These are phyloP conservation scores for Phoma sp. DNA, from an alignment of 2,329 filamentous ascomycete species.

Conservation along the genomic window DNA sequence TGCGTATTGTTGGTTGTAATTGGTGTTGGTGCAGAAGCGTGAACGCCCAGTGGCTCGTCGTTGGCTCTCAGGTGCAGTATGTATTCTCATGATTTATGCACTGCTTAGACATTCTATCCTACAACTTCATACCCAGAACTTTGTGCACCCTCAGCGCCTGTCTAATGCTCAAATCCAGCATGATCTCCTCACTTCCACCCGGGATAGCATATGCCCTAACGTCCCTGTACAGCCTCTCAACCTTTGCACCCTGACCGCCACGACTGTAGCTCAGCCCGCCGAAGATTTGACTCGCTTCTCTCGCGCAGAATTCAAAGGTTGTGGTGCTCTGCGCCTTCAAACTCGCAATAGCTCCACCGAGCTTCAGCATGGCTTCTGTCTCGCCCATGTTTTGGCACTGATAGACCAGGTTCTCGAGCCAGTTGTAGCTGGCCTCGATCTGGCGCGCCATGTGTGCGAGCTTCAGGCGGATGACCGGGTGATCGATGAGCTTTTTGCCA, in stretches of 20 bases:
- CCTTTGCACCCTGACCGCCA: slow-evolving; percentile 92
- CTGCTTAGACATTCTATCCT: slow-evolving; percentile 33
- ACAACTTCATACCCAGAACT: slow-evolving; percentile 95
- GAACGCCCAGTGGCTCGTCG: too few relatives aligned
- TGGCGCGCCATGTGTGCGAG: slow-evolving; percentile 98
- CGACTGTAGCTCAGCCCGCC: slow-evolving; percentile 90
- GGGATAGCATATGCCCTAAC: slow-evolving; percentile 94
- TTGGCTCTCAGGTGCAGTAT: neutral
- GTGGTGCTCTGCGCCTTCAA: slow-evolving; percentile 93
- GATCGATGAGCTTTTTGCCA: slow-evolving; percentile 93
- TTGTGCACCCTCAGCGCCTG: slow-evolving; percentile 89
- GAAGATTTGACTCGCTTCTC: slow-evolving; percentile 97
- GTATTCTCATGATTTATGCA: neutral
- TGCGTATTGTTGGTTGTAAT: too few relatives aligned
- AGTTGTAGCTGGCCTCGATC: slow-evolving; percentile 95
- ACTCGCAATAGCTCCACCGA: slow-evolving; percentile 90
- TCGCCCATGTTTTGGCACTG: slow-evolving; percentile 94
- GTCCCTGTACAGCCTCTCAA: slow-evolving; percentile 93
- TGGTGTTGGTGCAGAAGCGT: too few relatives aligned
- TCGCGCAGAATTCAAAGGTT: slow-evolving; percentile 96
- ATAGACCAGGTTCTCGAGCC: slow-evolving; percentile 94
- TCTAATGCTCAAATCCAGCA: slow-evolving; percentile 94
- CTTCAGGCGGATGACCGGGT: slow-evolving; percentile 97
- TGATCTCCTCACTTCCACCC: slow-evolving; percentile 96
- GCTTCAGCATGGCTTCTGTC: slow-evolving; percentile 92